phyloP scores from a whole-genome alignment of 495 filamentous ascomycete genomes.

The Annulohypoxylon bovei region DNA sequence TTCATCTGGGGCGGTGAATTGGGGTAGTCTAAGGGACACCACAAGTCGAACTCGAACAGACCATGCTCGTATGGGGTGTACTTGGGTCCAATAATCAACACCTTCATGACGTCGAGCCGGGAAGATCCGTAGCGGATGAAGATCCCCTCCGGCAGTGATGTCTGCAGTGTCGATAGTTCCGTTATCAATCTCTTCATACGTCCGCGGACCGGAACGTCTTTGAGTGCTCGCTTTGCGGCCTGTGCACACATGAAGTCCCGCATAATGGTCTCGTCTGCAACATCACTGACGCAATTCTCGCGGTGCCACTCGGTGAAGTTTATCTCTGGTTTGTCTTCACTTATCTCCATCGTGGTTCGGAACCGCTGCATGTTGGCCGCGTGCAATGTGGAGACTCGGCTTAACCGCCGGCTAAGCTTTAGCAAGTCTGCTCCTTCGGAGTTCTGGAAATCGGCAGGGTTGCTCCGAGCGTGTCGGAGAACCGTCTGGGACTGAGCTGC shows the following conservation, averaged over 20 bases:
- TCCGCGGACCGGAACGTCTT: background rate
- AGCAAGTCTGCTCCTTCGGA: slow-evolving; percentile 18
- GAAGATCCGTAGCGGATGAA: slow-evolving; percentile 64
- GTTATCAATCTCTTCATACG: slow-evolving; percentile 64
- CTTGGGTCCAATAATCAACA: slow-evolving; percentile 65
- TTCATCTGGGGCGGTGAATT: slow-evolving; percentile 57
- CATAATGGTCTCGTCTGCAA: slow-evolving; percentile 52
- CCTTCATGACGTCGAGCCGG: slow-evolving; percentile 66
- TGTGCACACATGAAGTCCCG: slow-evolving; percentile 29
- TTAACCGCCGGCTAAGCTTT: slow-evolving; percentile 27
- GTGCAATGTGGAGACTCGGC: slow-evolving; percentile 1
- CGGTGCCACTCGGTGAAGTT: slow-evolving; percentile 48
- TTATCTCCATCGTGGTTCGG: slow-evolving; percentile 16
- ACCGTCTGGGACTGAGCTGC: slow-evolving; percentile 25
- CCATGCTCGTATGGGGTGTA: slow-evolving; percentile 70
- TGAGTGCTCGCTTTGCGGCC: background rate
- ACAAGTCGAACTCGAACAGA: slow-evolving; percentile 70
- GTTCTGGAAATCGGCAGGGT: slow-evolving; percentile 21
- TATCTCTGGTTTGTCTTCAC: background rate
- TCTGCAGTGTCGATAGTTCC: slow-evolving; percentile 61
- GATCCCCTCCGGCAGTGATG: slow-evolving; percentile 66
- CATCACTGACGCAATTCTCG: slow-evolving; percentile 49
- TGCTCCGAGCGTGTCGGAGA: slow-evolving; percentile 18
- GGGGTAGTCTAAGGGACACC: slow-evolving; percentile 59
- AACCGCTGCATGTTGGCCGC: background rate